phyloP scores from a whole-genome alignment of 169 alveolate genomes.

The Plasmodium adleri region DNA sequence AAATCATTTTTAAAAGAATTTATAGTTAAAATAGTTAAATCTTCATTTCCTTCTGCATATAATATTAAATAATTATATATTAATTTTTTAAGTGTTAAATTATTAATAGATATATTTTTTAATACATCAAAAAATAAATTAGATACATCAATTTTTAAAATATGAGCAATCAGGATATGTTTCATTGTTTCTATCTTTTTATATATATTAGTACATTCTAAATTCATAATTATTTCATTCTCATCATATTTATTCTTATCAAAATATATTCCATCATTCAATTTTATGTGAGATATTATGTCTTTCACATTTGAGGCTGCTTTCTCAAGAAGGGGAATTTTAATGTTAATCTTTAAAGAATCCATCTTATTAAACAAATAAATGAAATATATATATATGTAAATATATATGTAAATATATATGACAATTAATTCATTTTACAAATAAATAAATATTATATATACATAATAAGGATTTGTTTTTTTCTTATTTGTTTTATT shows the following conservation, averaged over 20 bases:
- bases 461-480: too few species aligned
- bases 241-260: slow-evolving; percentile 54
- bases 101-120: slow-evolving; percentile 83
- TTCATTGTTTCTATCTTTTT: slow-evolving; percentile 86
- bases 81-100: slow-evolving; percentile 84
- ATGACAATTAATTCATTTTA: background rate
- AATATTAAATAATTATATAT: slow-evolving; percentile 84
- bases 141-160: slow-evolving; percentile 84
- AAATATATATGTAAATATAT: background rate
- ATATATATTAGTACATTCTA: slow-evolving; percentile 76
- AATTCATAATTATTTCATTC: slow-evolving; percentile 46
- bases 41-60: slow-evolving; percentile 83
- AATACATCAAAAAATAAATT: slow-evolving; percentile 86
- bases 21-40: slow-evolving; percentile 83
- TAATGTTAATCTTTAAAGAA: slow-evolving; percentile 4
- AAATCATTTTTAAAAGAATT: slow-evolving; percentile 89
- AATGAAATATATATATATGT: background rate
- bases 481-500: too few species aligned
- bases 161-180: slow-evolving; percentile 83
- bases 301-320: slow-evolving; percentile 79
- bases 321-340: slow-evolving; percentile 73
- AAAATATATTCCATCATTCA: slow-evolving; percentile 75
- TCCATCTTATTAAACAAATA: slow-evolving; percentile 23
- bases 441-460: background rate
- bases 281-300: slow-evolving; percentile 52